Evolutionary conservation across 73 alveolate genomes (phyloP).

Genomic region (Paramecium bursaria): DNA sequence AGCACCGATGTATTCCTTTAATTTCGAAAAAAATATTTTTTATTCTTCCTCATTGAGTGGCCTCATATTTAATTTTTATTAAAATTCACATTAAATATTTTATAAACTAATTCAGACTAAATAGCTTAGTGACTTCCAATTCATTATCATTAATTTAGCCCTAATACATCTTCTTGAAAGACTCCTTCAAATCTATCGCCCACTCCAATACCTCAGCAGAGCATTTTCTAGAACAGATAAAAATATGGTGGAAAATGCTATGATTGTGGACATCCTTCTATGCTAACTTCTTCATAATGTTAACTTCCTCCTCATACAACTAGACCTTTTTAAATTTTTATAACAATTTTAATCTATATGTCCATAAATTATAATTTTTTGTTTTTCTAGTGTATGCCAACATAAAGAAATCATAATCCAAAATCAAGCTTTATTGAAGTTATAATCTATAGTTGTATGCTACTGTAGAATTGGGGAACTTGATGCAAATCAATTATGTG

Average conservation of each 20-base stretch:
- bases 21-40: slow-evolving; percentile 90
- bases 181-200: slow-evolving; percentile 16
- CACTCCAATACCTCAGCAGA: neutral
- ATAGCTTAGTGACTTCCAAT: neutral
- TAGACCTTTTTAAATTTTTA: neutral
- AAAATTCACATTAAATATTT: too few species aligned
- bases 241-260: slow-evolving; percentile 7
- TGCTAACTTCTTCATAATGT: slow-evolving; percentile 19
- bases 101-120: slow-evolving; percentile 33
- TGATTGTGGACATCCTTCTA: slow-evolving; percentile 34
- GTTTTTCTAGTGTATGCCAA: slow-evolving; percentile 2
- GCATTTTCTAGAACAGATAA: slow-evolving; percentile 2
- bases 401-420: slow-evolving; percentile 3
- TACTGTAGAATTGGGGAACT: slow-evolving; percentile 17
- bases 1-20: slow-evolving; percentile 93
- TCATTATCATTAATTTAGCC: slow-evolving; percentile 22
- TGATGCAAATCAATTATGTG: slow-evolving; percentile 26
- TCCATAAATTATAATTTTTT: slow-evolving; percentile 28
- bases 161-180: neutral
- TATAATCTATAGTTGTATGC: neutral
- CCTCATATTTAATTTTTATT: slow-evolving; percentile 80
- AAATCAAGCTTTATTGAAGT: neutral
- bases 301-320: neutral
- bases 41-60: slow-evolving; percentile 98
- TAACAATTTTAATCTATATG: slow-evolving; percentile 26